phyloP scores from a whole-genome alignment of 257 asterid species.

The Solanum medicagineum region DNA sequence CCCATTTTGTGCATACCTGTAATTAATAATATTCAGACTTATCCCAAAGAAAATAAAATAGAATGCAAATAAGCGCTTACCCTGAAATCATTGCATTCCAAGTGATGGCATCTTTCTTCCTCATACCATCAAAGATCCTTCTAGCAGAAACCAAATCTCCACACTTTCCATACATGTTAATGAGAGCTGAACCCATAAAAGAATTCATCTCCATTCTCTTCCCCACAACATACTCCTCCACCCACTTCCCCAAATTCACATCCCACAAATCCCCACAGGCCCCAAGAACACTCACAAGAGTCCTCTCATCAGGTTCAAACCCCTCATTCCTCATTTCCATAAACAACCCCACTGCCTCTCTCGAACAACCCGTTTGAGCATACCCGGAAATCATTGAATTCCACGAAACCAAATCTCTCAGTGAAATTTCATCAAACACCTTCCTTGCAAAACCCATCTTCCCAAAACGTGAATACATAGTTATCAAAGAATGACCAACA shows the following conservation, averaged over 20 bases:
- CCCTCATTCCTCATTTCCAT: slow-evolving; percentile 46
- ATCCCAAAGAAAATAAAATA: neutral
- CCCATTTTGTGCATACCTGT: slow-evolving; percentile 85
- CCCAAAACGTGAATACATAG: slow-evolving; percentile 57
- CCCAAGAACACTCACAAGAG: slow-evolving; percentile 67
- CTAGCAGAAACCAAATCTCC: slow-evolving; percentile 67
- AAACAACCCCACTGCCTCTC: slow-evolving; percentile 67
- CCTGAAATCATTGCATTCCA: slow-evolving; percentile 96
- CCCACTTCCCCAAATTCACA: slow-evolving; percentile 45
- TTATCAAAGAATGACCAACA: slow-evolving; percentile 62
- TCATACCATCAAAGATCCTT: slow-evolving; percentile 34
- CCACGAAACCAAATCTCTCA: slow-evolving; percentile 76
- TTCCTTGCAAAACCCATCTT: slow-evolving; percentile 39
- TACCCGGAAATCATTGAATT: slow-evolving; percentile 79
- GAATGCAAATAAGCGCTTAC: slow-evolving; percentile 16
- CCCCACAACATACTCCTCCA: slow-evolving; percentile 34
- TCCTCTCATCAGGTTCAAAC: slow-evolving; percentile 68
- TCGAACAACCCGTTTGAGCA: slow-evolving; percentile 45
- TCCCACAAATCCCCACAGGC: slow-evolving; percentile 81
- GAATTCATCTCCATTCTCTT: slow-evolving; percentile 43
- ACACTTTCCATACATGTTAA: slow-evolving; percentile 74
- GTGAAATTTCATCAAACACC: slow-evolving; percentile 68
- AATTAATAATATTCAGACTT: neutral
- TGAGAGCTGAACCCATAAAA: slow-evolving; percentile 67
- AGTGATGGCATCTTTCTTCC: slow-evolving; percentile 44